Percentiles rank a stretch among this genome's conserved stretches.
Evolutionary conservation across 345 rosid species (phyloP).

Genomic region (Acer saccharum): DNA sequence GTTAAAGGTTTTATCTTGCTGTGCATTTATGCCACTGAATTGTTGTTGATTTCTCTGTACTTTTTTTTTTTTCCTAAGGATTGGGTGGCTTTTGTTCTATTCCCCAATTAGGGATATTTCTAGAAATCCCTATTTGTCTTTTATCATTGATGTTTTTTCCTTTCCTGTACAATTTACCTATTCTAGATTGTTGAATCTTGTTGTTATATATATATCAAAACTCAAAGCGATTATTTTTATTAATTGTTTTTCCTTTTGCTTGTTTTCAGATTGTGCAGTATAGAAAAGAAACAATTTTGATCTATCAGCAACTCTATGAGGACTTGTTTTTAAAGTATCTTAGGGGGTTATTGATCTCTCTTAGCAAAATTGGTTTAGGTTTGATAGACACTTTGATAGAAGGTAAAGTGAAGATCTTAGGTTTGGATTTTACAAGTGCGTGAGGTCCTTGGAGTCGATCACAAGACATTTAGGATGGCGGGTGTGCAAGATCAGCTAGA

Average conservation of each 20-base stretch:
- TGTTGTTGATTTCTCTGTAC: not conserved
- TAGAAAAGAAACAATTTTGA: slow-evolving; percentile 18
- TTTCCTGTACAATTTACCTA: slow-evolving; percentile 9
- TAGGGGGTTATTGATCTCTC: slow-evolving; percentile 23
- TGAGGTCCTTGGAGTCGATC: slow-evolving; percentile 27
- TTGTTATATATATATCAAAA: not conserved
- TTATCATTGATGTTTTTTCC: slow-evolving; percentile 10
- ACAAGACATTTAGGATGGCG: slow-evolving; percentile 50
- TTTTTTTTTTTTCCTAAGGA: not conserved
- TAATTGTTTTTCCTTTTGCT: slow-evolving; percentile 9
- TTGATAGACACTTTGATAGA: slow-evolving; percentile 17
- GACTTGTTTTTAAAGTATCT: slow-evolving; percentile 16
- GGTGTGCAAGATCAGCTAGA: slow-evolving; percentile 80
- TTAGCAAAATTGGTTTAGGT: slow-evolving; percentile 21
- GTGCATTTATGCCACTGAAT: not conserved
- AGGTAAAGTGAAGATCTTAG: slow-evolving; percentile 29
- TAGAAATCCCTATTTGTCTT: slow-evolving; percentile 10
- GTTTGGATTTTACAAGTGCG: slow-evolving; percentile 20
- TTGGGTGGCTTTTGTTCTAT: slow-evolving; percentile 16
- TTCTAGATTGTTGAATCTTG: slow-evolving; percentile 13
- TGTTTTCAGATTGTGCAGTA: slow-evolving; percentile 31
- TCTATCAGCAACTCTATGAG: slow-evolving; percentile 15
- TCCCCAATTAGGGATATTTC: slow-evolving; percentile 1
- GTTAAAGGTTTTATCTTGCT: not conserved
- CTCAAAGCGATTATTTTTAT: not conserved